These are phyloP conservation scores for Neurospora sp. DNA, from an alignment of 2,329 filamentous ascomycete genomes.

Conservation along the genomic window DNA sequence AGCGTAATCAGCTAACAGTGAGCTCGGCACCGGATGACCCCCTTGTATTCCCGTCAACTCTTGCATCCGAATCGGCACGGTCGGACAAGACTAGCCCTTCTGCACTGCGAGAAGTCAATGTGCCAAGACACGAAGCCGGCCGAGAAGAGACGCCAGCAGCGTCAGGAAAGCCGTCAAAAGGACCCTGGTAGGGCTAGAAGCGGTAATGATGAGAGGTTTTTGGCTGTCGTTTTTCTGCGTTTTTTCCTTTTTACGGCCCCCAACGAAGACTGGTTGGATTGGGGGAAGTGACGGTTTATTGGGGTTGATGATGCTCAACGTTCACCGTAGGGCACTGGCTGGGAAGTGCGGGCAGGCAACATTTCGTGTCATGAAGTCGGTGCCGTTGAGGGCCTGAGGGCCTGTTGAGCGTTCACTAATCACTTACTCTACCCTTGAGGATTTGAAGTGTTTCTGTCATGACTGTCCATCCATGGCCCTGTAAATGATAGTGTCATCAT, in stretches of 20 bases:
- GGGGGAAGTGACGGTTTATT: neutral
- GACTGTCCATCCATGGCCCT: neutral
- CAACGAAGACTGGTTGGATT: too few species aligned
- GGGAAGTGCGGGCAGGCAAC: neutral
- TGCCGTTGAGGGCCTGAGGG: neutral
- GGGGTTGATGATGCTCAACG: neutral
- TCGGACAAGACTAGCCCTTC: neutral
- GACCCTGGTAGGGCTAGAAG: neutral
- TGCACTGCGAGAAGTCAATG: neutral
- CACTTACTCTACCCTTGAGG: neutral
- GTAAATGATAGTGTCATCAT: neutral
- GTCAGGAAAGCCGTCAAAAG: neutral
- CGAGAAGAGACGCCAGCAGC: neutral
- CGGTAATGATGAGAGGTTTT: neutral
- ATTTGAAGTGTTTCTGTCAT: neutral
- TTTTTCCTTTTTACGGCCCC: neutral
- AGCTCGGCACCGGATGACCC: neutral
- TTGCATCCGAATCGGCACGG: neutral
- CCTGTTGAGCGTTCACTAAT: neutral
- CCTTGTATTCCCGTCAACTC: neutral
- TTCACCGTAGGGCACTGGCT: neutral
- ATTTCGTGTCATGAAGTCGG: neutral
- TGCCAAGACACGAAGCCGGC: neutral
- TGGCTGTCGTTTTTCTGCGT: neutral
- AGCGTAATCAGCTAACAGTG: neutral